Conservation (phyloP, 345 rosid species). For the Acer negundo region DNA sequence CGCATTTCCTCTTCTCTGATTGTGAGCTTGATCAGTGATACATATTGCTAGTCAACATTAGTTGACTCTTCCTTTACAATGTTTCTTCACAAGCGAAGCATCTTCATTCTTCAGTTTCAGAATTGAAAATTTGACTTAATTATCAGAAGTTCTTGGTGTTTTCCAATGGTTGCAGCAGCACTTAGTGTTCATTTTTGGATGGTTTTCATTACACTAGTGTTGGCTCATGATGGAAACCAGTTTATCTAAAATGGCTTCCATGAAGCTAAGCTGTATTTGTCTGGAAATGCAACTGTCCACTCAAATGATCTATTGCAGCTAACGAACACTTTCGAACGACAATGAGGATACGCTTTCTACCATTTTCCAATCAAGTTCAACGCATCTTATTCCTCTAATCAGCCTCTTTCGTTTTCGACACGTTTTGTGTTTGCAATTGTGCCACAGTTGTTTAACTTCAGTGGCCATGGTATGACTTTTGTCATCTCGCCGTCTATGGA, state of each 20-base stretch:
- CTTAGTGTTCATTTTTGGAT: too few species aligned
- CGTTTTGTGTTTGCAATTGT: slow-evolving; percentile 36
- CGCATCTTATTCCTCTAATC: background rate
- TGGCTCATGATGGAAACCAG: background rate
- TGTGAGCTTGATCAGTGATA: too few species aligned
- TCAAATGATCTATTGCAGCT: slow-evolving; percentile 58
- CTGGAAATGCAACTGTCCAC: slow-evolving; percentile 29
- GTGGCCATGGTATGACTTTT: slow-evolving; percentile 32
- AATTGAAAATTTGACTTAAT: too few species aligned
- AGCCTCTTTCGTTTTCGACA: slow-evolving; percentile 22
- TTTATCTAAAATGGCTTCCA: slow-evolving; percentile 13
- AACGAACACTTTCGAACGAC: slow-evolving; percentile 37
- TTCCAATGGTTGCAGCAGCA: too few species aligned
- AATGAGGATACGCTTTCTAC: slow-evolving; percentile 7
- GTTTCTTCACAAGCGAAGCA: too few species aligned
- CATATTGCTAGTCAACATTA: too few species aligned
- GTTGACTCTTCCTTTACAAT: too few species aligned
- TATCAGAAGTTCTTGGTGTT: too few species aligned
- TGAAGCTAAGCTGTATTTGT: background rate
- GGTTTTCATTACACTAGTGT: too few species aligned
- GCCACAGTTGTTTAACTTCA: background rate
- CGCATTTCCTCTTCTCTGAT: too few species aligned
- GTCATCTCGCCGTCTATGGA: slow-evolving; percentile 21
- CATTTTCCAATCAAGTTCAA: background rate
- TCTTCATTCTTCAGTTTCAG: too few species aligned